Conservation (phyloP, 805 yeast genomes). For the Cyberlindnera meyerae region DNA sequence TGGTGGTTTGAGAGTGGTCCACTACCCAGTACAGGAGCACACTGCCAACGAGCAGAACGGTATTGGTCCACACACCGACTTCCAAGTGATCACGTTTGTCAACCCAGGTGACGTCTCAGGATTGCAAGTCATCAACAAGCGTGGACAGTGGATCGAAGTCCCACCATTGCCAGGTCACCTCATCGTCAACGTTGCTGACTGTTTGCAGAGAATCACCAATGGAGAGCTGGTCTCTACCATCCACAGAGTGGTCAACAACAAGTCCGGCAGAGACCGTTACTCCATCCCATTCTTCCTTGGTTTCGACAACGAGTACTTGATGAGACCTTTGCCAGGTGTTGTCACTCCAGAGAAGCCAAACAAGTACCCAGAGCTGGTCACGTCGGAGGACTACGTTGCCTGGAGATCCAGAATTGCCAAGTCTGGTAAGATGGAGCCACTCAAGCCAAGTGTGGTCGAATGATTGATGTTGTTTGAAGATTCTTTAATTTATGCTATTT, state of each 20-base stretch:
- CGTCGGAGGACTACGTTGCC: slow-evolving; percentile 3
- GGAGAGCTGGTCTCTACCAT: slow-evolving; percentile 33
- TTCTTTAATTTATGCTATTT: not conserved
- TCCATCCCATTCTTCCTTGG: slow-evolving; percentile 26
- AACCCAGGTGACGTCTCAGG: slow-evolving; percentile 35
- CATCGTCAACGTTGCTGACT: slow-evolving; percentile 37
- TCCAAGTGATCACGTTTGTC: slow-evolving; percentile 32
- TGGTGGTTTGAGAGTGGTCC: slow-evolving; percentile 30
- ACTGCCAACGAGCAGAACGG: slow-evolving; percentile 28
- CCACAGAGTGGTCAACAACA: slow-evolving; percentile 33
- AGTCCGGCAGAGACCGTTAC: slow-evolving; percentile 15
- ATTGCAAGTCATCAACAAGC: slow-evolving; percentile 32
- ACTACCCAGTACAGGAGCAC: slow-evolving; percentile 30
- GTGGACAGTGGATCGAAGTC: slow-evolving; percentile 30
- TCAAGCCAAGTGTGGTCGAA: not conserved
- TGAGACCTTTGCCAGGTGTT: slow-evolving; percentile 21
- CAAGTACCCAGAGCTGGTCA: slow-evolving; percentile 15
- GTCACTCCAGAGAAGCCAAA: slow-evolving; percentile 17
- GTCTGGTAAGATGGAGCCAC: slow-evolving; percentile 7
- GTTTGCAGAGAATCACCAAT: slow-evolving; percentile 35
- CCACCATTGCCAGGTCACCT: slow-evolving; percentile 31
- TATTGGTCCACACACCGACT: slow-evolving; percentile 38
- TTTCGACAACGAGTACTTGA: slow-evolving; percentile 15
- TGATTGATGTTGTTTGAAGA: not conserved
- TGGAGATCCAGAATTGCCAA: slow-evolving; percentile 13